Evolutionary conservation across 1,284 basidiomycete genomes (phyloP).

Genomic region (Singerocomus inundabilis): DNA sequence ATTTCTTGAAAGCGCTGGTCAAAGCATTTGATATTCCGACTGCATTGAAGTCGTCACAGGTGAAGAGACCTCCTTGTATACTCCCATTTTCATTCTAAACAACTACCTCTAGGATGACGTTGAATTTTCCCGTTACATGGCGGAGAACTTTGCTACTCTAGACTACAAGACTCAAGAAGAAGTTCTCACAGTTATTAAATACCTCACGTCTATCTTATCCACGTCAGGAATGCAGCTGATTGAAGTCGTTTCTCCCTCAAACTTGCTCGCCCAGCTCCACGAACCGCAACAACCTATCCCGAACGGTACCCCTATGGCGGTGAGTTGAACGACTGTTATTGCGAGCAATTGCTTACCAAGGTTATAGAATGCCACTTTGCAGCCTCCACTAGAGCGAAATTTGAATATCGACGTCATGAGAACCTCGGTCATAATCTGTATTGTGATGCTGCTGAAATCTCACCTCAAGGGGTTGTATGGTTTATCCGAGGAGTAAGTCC

Average conservation of each 20-base stretch:
- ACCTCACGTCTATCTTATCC: constrained; percentile 78
- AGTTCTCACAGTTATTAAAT: constrained; percentile 80
- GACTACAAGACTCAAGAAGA: constrained; percentile 97
- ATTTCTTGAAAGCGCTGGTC: constrained; percentile 82
- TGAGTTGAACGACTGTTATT: constrained; percentile 5
- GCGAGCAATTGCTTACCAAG: constrained; percentile 2
- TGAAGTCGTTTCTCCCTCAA: constrained; percentile 63
- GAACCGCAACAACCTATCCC: constrained; percentile 25
- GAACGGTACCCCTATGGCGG: constrained; percentile 10
- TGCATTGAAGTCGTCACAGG: constrained; percentile 46
- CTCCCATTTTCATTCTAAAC: constrained; percentile 1
- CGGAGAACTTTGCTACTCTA: constrained; percentile 88
- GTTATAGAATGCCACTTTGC: constrained; percentile 8
- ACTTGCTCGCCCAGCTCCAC: constrained; percentile 63
- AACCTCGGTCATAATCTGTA: constrained; percentile 71
- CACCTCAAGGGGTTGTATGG: constrained; percentile 81
- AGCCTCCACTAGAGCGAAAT: constrained; percentile 6
- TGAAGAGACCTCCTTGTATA: constrained; percentile 20
- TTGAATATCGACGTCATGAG: constrained; percentile 48
- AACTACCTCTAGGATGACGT: constrained; percentile 62
- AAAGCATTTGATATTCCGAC: constrained; percentile 74
- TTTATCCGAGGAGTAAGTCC: constrained; percentile 79
- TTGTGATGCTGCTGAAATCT: constrained; percentile 82
- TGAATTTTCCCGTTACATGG: constrained; percentile 85
- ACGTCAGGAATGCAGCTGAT: constrained; percentile 83